Evolutionary conservation across 768 basidiomycete species (phyloP).

Genomic region (Favolaschia claudopus): DNA sequence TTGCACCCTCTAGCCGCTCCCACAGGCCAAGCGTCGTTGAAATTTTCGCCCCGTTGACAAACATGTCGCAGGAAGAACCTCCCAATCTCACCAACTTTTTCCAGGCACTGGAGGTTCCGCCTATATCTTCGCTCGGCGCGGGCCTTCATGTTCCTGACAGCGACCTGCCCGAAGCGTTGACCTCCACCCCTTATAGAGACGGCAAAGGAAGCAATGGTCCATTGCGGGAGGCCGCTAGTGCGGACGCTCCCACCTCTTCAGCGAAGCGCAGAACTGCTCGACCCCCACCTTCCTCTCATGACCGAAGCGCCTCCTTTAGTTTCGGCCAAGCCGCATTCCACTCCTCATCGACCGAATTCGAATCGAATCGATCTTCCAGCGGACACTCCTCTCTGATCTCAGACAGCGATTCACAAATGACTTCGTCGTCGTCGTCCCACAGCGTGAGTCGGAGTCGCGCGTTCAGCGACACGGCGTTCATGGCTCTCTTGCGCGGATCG

Average conservation of each 20-base stretch:
- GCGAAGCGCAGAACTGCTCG: slow-evolving; percentile 45
- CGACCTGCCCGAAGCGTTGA: slow-evolving; percentile 34
- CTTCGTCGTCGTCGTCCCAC: slow-evolving; percentile 36
- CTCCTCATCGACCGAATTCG: slow-evolving; percentile 48
- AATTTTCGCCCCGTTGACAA: slow-evolving; percentile 53
- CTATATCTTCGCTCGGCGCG: slow-evolving; percentile 37
- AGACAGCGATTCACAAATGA: slow-evolving; percentile 29
- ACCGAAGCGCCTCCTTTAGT: slow-evolving; percentile 72
- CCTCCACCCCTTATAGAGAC: slow-evolving; percentile 52
- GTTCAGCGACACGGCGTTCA: slow-evolving; percentile 69
- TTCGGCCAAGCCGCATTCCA: slow-evolving; percentile 70
- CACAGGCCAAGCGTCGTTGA: slow-evolving; percentile 54
- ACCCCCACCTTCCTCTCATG: slow-evolving; percentile 47
- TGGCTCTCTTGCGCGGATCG: slow-evolving; percentile 56
- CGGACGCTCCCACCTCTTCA: slow-evolving; percentile 49
- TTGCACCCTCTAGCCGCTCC: slow-evolving; percentile 42
- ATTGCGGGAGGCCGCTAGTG: too few species aligned
- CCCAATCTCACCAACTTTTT: slow-evolving; percentile 60
- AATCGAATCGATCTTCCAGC: slow-evolving; percentile 32
- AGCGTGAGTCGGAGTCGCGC: slow-evolving; percentile 54
- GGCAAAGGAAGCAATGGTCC: slow-evolving; percentile 44
- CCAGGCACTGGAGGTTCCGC: slow-evolving; percentile 48
- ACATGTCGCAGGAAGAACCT: slow-evolving; percentile 40
- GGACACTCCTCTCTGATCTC: slow-evolving; percentile 39
- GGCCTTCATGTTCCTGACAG: slow-evolving; percentile 33